A percentile compares a stretch with the other conserved stretches of the same genome.
Evolutionary conservation across 1,139 yeast species (phyloP).

Genomic region (Scheffersomyces stambukii): DNA sequence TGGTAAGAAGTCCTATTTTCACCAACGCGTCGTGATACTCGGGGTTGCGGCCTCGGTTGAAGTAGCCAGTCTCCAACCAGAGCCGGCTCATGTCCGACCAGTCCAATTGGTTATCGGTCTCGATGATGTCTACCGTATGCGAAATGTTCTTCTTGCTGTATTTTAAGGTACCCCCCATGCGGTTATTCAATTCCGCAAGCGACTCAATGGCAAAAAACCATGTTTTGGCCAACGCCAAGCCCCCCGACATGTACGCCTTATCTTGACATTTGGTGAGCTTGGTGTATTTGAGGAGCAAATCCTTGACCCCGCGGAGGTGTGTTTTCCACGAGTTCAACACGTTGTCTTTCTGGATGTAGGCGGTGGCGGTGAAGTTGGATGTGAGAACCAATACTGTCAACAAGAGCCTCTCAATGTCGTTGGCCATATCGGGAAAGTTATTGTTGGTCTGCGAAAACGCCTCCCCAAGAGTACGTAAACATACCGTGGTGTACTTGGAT

Average conservation of each 20-base stretch:
- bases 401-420: slow-evolving; percentile 34
- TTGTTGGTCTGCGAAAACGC: slow-evolving; percentile 22
- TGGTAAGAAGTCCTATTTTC: slow-evolving; percentile 24
- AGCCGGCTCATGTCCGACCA: slow-evolving; percentile 17
- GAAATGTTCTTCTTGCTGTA: slow-evolving; percentile 9
- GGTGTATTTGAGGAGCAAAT: slow-evolving; percentile 31
- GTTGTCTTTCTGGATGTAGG: slow-evolving; percentile 6
- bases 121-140: slow-evolving; percentile 8
- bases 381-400: slow-evolving; percentile 37
- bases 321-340: slow-evolving; percentile 27
- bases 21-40: slow-evolving; percentile 32
- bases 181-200: slow-evolving; percentile 29
- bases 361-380: slow-evolving; percentile 32
- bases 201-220: slow-evolving; percentile 45
- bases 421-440: slow-evolving; percentile 12
- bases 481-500: slow-evolving; percentile 27
- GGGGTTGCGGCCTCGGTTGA: slow-evolving; percentile 22
- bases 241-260: slow-evolving; percentile 23
- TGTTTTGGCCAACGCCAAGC: slow-evolving; percentile 40
- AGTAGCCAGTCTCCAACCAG: slow-evolving; percentile 33
- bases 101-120: slow-evolving; percentile 12
- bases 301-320: slow-evolving; percentile 40
- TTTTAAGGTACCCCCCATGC: slow-evolving; percentile 29
- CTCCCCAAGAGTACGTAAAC: slow-evolving; percentile 28
- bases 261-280: slow-evolving; percentile 14